phyloP scores from a whole-genome alignment of 2,329 filamentous ascomycete genomes.

The Penicillium digitatum region DNA sequence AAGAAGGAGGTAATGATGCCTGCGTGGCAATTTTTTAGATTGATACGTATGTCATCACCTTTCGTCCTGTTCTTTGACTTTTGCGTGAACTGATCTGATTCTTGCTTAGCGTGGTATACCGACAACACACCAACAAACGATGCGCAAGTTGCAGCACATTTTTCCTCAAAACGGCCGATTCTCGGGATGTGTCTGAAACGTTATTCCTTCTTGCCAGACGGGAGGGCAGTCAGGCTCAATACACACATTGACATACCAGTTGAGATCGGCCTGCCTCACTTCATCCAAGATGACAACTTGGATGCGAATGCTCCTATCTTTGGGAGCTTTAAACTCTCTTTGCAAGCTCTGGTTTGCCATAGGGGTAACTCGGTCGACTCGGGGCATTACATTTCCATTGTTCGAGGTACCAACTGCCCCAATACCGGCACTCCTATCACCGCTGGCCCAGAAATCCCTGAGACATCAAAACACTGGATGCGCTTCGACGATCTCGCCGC shows the following conservation, averaged over 20 bases:
- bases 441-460: conserved; percentile 43
- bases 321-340: conserved; percentile 86
- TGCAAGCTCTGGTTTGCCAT: conserved; percentile 92
- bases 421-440: conserved; percentile 27
- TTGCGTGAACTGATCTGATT: conserved; percentile 33
- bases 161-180: conserved; percentile 75
- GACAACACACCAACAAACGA: conserved; percentile 62
- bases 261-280: conserved; percentile 77
- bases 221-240: conserved; percentile 66
- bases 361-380: conserved; percentile 79
- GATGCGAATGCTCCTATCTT: conserved; percentile 64
- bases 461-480: conserved; percentile 76
- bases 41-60: conserved; percentile 64
- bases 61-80: conserved; percentile 24
- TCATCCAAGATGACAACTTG: conserved; percentile 75
- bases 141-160: conserved; percentile 81
- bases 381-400: conserved; percentile 86
- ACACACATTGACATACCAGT: conserved; percentile 90
- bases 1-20: conserved; percentile 88
- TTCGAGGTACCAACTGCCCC: conserved; percentile 61
- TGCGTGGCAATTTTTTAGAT: conserved; percentile 93
- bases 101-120: conserved; percentile 74
- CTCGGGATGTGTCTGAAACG: conserved; percentile 91
- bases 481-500: conserved; percentile 83
- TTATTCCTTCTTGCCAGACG: conserved; percentile 70